Evolutionary conservation across 805 yeast species (phyloP).

Genomic region (Candida verbasci): DNA sequence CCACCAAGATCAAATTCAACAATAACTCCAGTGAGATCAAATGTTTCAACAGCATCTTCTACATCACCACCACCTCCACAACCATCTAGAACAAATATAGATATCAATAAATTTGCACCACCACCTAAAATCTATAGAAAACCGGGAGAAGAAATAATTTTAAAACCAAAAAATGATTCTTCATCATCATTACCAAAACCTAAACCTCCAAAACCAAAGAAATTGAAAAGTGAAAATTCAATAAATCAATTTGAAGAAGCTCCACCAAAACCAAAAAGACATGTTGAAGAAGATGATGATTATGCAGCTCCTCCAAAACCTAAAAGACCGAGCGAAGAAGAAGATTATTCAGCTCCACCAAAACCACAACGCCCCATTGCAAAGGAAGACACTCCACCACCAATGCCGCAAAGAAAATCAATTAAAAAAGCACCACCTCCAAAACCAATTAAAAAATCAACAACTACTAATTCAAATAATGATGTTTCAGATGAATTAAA

Average conservation of each 20-base stretch:
- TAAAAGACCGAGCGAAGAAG: conserved; percentile 2
- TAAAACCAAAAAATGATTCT: not conserved
- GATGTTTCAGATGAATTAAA: conserved; percentile 7
- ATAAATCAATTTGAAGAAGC: not conserved
- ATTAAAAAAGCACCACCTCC: conserved; percentile 38
- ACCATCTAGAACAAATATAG: conserved; percentile 26
- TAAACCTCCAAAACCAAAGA: conserved; percentile 10
- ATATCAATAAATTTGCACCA: conserved; percentile 29
- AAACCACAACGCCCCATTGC: not conserved
- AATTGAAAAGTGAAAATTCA: conserved; percentile 1
- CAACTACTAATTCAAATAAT: not conserved
- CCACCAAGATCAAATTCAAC: conserved; percentile 10
- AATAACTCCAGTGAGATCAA: not conserved
- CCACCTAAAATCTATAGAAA: conserved; percentile 29
- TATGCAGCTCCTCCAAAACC: conserved; percentile 5
- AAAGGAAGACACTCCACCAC: conserved; percentile 1
- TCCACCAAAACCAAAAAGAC: conserved; percentile 3
- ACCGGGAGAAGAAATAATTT: too few species aligned
- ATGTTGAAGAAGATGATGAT: conserved; percentile 2
- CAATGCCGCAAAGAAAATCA: too few species aligned
- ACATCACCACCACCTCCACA: conserved; percentile 10
- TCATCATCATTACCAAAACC: not conserved
- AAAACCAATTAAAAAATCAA: conserved; percentile 35
- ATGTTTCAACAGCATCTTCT: conserved; percentile 3
- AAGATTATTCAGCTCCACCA: conserved; percentile 3